These are phyloP conservation scores for Umbelopsis sp. DNA, from an alignment of 371 early-diverging fungal species.

Conservation along the genomic window DNA sequence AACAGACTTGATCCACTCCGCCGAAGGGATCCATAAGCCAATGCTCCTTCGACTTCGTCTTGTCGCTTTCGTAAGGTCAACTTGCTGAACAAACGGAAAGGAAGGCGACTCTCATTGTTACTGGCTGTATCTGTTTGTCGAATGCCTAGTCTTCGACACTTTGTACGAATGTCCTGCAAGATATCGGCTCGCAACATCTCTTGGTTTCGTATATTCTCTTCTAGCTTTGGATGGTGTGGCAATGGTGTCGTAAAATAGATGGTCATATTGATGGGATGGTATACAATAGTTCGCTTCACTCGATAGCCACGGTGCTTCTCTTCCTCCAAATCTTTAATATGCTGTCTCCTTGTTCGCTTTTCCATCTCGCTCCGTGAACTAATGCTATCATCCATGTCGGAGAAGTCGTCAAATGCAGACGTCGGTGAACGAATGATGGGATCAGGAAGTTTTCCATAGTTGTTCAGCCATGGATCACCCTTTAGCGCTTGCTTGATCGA, in stretches of 20 bases:
- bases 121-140: conserved; percentile 10
- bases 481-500: conserved; percentile 50
- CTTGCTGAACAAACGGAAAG: conserved; percentile 9
- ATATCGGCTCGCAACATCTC: conserved; percentile 43
- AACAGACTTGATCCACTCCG: conserved; percentile 9
- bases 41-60: conserved; percentile 9
- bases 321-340: conserved; percentile 31
- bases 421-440: conserved; percentile 24
- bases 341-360: conserved; percentile 24
- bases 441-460: conserved; percentile 33
- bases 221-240: conserved; percentile 23
- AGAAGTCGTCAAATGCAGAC: conserved; percentile 26
- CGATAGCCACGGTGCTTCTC: conserved; percentile 28
- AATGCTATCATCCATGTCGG: neutral
- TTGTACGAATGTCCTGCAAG: conserved; percentile 41
- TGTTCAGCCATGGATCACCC: conserved; percentile 59
- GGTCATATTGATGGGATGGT: conserved; percentile 48
- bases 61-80: conserved; percentile 7
- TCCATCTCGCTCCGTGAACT: conserved; percentile 22
- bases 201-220: conserved; percentile 26
- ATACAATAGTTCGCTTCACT: conserved; percentile 38
- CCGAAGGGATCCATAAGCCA: conserved; percentile 11
- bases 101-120: neutral
- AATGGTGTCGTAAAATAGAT: conserved; percentile 43
- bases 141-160: conserved; percentile 25